Percentiles rank a stretch among this genome's conserved stretches.
phyloP scores from a whole-genome alignment of 177 flowering plant species.

The Vitis hybrid region DNA sequence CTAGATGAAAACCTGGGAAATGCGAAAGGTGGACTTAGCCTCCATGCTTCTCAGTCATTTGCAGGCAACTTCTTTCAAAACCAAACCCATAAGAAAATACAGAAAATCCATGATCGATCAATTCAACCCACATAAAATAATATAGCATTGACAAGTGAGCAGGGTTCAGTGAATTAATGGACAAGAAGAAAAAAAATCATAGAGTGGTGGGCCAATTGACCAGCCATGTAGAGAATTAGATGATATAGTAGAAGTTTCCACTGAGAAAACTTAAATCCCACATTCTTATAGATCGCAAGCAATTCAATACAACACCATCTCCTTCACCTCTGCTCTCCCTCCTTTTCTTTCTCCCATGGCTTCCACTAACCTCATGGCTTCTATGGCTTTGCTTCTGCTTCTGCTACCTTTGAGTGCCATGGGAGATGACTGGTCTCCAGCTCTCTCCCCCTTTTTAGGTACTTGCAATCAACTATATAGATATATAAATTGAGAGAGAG shows the following conservation, averaged over 20 bases:
- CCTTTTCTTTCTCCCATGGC: slow-evolving; percentile 22
- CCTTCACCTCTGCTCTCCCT: not conserved
- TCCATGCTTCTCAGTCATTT: too few relatives aligned
- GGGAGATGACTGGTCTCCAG: slow-evolving; percentile 6
- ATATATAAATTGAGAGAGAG: not conserved
- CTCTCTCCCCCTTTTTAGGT: not conserved
- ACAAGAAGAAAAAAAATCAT: not conserved
- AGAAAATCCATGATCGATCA: too few relatives aligned
- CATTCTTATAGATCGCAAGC: not conserved
- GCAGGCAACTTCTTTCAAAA: too few relatives aligned
- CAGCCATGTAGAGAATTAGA: not conserved
- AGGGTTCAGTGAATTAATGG: not conserved
- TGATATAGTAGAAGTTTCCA: not conserved
- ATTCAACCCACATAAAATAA: too few relatives aligned
- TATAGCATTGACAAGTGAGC: too few relatives aligned
- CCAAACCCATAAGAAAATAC: too few relatives aligned
- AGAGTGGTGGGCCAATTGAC: not conserved
- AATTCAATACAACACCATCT: not conserved
- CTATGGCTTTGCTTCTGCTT: slow-evolving; percentile 24
- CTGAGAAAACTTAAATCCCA: slow-evolving; percentile 1
- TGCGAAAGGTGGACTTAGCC: too few relatives aligned
- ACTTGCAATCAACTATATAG: not conserved
- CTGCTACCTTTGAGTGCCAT: slow-evolving; percentile 19
- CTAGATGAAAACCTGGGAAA: too few relatives aligned
- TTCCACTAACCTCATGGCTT: slow-evolving; percentile 15